Evolutionary conservation across 1,284 basidiomycete genomes (phyloP), one percentile per base, ranked within the genome.

Genomic region (Uromyces viciae-fabae): DNA sequence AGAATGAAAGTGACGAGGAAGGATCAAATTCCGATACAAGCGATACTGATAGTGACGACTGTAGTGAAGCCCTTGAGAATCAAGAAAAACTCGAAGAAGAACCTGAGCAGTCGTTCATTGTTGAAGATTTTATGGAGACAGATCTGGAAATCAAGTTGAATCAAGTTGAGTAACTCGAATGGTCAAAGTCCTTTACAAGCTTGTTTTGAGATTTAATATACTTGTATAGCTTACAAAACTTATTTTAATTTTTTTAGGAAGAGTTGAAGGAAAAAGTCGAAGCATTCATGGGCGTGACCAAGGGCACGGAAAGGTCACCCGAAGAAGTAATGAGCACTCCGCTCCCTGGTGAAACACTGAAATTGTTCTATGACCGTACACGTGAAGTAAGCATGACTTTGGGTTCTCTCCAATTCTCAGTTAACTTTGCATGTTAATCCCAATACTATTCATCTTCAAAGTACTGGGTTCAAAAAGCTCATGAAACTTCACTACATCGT

Each of bases 271-370:
- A 87, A 17, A 87, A 90, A 84, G 93, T 92, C 0, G 88, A 89
- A 0, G 89, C 88, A 0, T 93, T 94, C 85, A 90, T 93, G 88
- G 92, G 91, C 11, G 91, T 92, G 0, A 86, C 90, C 0, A 92
- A 91, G 84, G n/a, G 31, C 22, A 31, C 76, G 22, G 92, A 93
- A 83, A 88, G 90, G 2, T 90, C 91, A 0, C 88, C 89, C 0
- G 93, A 94, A 83, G 94, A 95, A 82, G 86, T 90, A 0, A 85
- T 94, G 60, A 92, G 91, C 81, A 95, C 94, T 0, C 95, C 95
- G 0, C 88, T 92, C 7, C 93, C 94, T 0, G 93, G 94, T n/a
- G 95, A 97, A 85, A 93, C 92, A 0, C 86, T 96, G 8, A 91
- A 93, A 0, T 88, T 89, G 85, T 96, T 96, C 86, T 97, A 95